Base-by-base conservation (phyloP, 768 basidiomycete species). In the Leccinum arenicola region DNA sequence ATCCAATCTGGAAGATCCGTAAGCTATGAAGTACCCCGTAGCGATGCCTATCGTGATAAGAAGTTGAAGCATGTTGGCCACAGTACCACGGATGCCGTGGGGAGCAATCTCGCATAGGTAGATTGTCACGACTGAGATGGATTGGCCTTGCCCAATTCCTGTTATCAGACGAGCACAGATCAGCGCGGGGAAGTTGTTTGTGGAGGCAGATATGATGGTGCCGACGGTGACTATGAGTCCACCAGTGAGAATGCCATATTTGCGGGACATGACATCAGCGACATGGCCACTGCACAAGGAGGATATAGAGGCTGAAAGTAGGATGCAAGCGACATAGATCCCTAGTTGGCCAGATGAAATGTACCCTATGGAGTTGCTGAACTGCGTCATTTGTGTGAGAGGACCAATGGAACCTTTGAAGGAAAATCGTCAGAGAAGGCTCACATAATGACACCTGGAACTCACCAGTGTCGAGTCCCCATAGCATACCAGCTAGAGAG, bases 71-170 rank as follows among this genome's bases (percentile, higher is more conserved):
- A 74, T 69, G 11, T 75, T 72, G 21, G 77, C 74, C 14, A 78
- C 71, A 7, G 75, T 72, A 1, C 80, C 78, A 31, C 80, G 75
- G 12, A 78, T 71, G 36, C 70, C 65, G 9, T 73, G 66, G 2
- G 79, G 78, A n/a, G 79, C 73, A 21, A 79, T 77, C 62, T 81
- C 79, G 56, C 74, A 73, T 1, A 72, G 66, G 54, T 77, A 77
- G 33, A 75, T 73, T 1, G 77, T 78, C 54, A 76, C 71, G 7
- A 77, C 73, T 2, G 76, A 77, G 47, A 79, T 70, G 61, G 78
- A 78, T 12, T 81, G 66, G 14, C 80, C 80, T 62, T 81, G 75
- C n/a, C 78, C 79, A 1, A 77, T 60, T 0, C 81, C 82, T 2
- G 80, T 76, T 50, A 82, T 66, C 19, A 78, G 74, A 11, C 82